phyloP scores from a whole-genome alignment of 306 rosid genomes.

The Fragaria nilgerrensis region DNA sequence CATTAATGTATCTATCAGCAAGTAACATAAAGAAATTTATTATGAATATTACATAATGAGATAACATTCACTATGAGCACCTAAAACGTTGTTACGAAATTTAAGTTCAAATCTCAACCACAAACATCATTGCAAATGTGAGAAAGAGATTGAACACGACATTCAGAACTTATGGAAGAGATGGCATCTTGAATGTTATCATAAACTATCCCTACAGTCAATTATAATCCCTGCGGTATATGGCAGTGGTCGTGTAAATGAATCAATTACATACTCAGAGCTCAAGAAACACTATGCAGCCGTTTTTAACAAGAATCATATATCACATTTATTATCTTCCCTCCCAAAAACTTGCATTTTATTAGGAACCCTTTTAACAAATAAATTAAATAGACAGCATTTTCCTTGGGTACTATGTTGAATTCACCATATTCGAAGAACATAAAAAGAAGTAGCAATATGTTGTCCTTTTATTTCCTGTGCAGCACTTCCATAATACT shows the following conservation, averaged over 20 bases:
- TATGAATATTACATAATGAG: background rate
- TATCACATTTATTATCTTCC: no score
- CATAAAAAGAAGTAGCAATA: background rate
- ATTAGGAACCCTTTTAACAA: no score
- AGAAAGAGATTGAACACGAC: background rate
- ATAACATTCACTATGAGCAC: background rate
- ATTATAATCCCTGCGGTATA: background rate
- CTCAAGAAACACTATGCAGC: background rate
- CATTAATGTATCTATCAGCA: background rate
- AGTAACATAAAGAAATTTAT: background rate
- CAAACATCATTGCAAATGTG: background rate
- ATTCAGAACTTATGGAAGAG: background rate
- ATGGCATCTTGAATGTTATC: background rate
- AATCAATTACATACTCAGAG: background rate
- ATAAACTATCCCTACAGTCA: background rate
- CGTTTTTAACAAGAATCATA: background rate
- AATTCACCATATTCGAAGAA: background rate
- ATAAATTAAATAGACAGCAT: background rate
- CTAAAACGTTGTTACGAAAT: background rate
- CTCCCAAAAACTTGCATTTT: no score
- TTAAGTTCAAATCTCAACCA: conserved; percentile 13
- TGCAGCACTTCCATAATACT: background rate
- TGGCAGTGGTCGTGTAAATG: background rate
- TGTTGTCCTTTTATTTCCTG: background rate
- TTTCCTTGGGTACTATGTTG: background rate